These are phyloP conservation scores for Tuber aestivum DNA, from an alignment of 495 filamentous ascomycete species.

Conservation along the genomic window DNA sequence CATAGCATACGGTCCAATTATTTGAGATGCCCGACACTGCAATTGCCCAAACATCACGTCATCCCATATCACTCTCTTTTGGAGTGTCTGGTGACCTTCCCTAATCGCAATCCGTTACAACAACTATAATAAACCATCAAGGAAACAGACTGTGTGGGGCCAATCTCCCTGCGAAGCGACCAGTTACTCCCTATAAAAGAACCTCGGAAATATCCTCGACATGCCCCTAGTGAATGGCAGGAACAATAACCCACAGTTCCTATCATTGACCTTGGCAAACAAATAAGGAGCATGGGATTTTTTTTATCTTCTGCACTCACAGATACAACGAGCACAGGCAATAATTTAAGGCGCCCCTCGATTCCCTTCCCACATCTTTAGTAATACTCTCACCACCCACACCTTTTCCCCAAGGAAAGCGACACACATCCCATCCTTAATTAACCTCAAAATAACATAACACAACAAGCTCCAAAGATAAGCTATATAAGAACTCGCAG, in stretches of 20 bases:
- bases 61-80: not conserved
- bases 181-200: not conserved
- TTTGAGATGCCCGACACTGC: not conserved
- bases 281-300: not conserved
- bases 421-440: not conserved
- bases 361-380: not conserved
- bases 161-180: not conserved
- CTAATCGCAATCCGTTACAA: not conserved
- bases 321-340: not conserved
- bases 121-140: not conserved
- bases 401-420: not conserved
- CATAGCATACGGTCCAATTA: not conserved
- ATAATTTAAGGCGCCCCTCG: not conserved
- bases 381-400: not conserved
- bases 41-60: not conserved
- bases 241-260: not conserved
- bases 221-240: not conserved
- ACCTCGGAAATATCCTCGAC: not conserved
- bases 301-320: not conserved
- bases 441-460: not conserved
- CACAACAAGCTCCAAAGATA: not conserved
- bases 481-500: not conserved
- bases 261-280: not conserved
- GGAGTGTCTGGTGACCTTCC: not conserved
- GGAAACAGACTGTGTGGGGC: not conserved